Percentiles rank a stretch among this genome's conserved stretches.
These are phyloP conservation scores for Macrolepiota dolichaula DNA, from an alignment of 768 basidiomycete genomes.

Conservation along the genomic window DNA sequence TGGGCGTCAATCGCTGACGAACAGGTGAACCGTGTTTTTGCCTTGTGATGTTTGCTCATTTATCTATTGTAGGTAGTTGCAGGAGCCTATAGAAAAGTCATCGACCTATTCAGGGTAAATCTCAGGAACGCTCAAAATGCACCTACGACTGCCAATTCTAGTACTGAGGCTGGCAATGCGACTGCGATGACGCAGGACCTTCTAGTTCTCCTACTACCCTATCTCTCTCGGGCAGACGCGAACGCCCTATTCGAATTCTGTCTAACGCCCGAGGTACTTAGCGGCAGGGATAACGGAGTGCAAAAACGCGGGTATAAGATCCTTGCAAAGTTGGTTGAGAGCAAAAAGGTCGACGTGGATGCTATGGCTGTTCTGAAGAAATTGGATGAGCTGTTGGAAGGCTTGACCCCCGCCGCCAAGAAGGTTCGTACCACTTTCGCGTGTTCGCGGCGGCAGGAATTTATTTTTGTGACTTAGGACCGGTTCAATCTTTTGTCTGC, in stretches of 20 bases:
- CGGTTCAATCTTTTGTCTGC: conserved; percentile 73
- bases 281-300: conserved; percentile 77
- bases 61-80: neutral
- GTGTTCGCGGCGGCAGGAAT: conserved; percentile 4
- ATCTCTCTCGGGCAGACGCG: conserved; percentile 61
- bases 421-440: conserved; percentile 44
- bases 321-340: conserved; percentile 70
- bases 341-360: conserved; percentile 50
- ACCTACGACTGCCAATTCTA: conserved; percentile 26
- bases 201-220: conserved; percentile 77
- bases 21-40: conserved; percentile 37
- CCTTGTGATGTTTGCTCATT: neutral
- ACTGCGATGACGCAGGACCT: conserved; percentile 78
- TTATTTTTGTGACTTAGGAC: conserved; percentile 46
- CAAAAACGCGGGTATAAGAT: conserved; percentile 97
- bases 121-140: conserved; percentile 38
- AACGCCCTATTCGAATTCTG: conserved; percentile 65
- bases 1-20: conserved; percentile 83
- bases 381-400: conserved; percentile 62
- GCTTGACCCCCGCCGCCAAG: conserved; percentile 81
- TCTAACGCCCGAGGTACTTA: conserved; percentile 64
- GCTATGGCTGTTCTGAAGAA: conserved; percentile 58
- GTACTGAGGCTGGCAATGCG: conserved; percentile 40
- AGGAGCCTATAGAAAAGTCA: conserved; percentile 71
- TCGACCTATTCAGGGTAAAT: conserved; percentile 66